Evolutionary conservation across 2,329 filamentous ascomycete species (phyloP), one percentile per base, ranked within the genome.

Genomic region (Ophiocordyceps camponoti-floridani): DNA sequence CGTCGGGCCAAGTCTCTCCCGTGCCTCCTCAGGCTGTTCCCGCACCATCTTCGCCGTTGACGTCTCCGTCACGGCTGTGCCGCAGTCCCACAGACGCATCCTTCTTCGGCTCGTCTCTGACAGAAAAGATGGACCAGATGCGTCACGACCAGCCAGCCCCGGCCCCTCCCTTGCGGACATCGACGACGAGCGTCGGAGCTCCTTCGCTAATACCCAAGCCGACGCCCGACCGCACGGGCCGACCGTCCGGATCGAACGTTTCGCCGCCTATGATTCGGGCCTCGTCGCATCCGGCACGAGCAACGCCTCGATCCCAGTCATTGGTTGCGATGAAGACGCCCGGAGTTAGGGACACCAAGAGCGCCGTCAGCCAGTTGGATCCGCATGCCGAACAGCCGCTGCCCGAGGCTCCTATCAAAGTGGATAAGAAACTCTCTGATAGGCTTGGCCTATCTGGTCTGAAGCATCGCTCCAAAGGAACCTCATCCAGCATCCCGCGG

Each of bases 401-500:
- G 31, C 41, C 58, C 4, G 67, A 68, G 40, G 62, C 63, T 9
- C 61, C 65, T 19, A 50, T 61, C 46, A 73, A 70, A 52, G 62
- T 62, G 31, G 84, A 94, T 49, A 89, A 84, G 61, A 86, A 84
- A 53, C 67, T 94, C 46, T 77, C 77, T 13, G 86, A 86, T 51
- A 77, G 81, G 45, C 65, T 87, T 12, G 79, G 78, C 1, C 62
- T 89, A 2, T 70, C 69, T 27, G 68, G 75, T 4, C 62, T 84
- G 46, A 89, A 87, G 55, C 62, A 61, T 18, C 62, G 68, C 47
- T 63, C 70, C 26, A 79, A 78, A 54, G 58, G 61, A 1, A 67
- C 66, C 3, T 63, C 69, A n/a, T 96, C 91, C 1, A 72, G 89
- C 40, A 96, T 98, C 48, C 88, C 88, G 27, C 78, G 91, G 30